Evolutionary conservation across 1,284 basidiomycete species (phyloP), one percentile per base, ranked within the genome.

Genomic region (Coniferiporia sulphurascens): DNA sequence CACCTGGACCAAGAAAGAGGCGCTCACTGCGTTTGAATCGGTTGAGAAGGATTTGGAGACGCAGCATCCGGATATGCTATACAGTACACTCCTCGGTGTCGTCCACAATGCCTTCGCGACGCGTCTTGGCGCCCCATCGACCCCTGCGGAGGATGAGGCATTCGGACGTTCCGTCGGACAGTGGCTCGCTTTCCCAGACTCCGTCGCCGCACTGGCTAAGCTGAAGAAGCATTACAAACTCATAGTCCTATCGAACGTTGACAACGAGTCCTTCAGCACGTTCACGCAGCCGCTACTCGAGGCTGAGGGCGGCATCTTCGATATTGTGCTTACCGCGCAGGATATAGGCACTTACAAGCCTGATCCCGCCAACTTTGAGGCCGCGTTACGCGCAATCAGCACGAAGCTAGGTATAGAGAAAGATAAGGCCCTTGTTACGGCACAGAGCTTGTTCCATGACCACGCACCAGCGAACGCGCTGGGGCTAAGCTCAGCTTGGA

Each of bases 191-290:
- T 91, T 90, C 72, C 78, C 83, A 0, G 88, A 90, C 69, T 87
- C 84, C 5, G 69, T 76, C 61, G 69, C 73, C 15, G 87, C 87
- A 0, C 80, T 91, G 3, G 75, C 74, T 45, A 71, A 73, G 46
- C 79, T 90, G 55, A 77, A 85, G 36, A 75, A 77, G 60, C 76
- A 79, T 66, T 89, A 82, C 73, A 84, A 83, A 61, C 83, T 90
- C 60, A 76, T 84, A 56, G 85, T 89, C 1, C 76, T 90, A 41
- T 89, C 87, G 62, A 90, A 91, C 70, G 84, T 90, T 65, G 88
- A 91, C 65, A 78, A 79, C 56, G 65, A 67, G 15, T 86, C 85
- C 41, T 88, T 89, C 69, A 60, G 56, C 36, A 72, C 77, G 2
- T 73, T 77, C 64, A 89, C 87, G 0, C 83, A 83, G 46, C 70